phyloP scores from a whole-genome alignment of 2,329 filamentous ascomycete genomes.

The Trichoderma sp. region DNA sequence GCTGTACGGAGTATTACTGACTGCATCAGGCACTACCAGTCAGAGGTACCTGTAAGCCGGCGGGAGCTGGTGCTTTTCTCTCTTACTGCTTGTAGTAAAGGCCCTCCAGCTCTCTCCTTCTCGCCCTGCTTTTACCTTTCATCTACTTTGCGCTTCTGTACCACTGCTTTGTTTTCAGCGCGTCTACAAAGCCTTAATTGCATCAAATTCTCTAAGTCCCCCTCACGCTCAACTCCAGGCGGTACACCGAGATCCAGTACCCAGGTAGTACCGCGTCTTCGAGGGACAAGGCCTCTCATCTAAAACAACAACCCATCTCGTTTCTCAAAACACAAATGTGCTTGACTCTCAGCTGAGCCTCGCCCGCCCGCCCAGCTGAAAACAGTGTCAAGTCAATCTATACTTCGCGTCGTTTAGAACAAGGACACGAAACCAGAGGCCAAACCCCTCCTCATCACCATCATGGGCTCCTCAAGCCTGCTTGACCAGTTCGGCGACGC shows the following conservation, averaged over 20 bases:
- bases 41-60: background rate
- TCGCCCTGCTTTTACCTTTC: background rate
- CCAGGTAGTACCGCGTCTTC: background rate
- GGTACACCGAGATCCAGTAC: no score
- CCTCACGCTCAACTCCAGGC: background rate
- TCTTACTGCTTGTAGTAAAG: conserved; percentile 1
- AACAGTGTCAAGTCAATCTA: background rate
- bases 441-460: background rate
- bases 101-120: background rate
- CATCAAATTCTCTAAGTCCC: background rate
- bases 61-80: background rate
- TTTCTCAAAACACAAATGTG: background rate
- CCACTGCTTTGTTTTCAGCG: background rate
- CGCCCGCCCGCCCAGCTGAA: background rate
- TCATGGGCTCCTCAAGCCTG: conserved; percentile 52
- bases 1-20: no score
- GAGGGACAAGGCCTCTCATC: background rate
- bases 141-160: background rate
- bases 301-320: background rate
- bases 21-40: no score
- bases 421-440: background rate
- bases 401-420: background rate
- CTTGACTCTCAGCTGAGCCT: background rate
- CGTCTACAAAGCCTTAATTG: background rate
- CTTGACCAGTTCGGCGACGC: conserved; percentile 35